These are phyloP conservation scores for Perkinsus chesapeaki DNA, from an alignment of 169 alveolate species.

Conservation along the genomic window DNA sequence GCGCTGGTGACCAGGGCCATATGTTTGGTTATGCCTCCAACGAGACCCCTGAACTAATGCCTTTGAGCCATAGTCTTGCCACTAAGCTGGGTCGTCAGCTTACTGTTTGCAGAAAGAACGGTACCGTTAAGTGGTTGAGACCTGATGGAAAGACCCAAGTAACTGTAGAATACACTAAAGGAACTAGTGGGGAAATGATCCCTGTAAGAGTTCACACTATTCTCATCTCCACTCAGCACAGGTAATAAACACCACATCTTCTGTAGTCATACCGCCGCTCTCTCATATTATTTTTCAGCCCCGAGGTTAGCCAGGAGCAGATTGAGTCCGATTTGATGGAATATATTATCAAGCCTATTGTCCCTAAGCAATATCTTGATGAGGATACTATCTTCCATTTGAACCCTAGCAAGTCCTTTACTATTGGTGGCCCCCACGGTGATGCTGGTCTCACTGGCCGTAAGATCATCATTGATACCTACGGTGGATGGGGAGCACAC, in stretches of 20 bases:
- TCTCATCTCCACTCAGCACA: constrained; percentile 84
- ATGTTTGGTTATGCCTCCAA: constrained; percentile 99
- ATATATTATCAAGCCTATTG: constrained; percentile 84
- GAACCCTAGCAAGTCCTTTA: constrained; percentile 94
- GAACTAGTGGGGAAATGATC: constrained; percentile 61
- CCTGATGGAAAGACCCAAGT: constrained; percentile 99
- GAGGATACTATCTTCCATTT: constrained; percentile 83
- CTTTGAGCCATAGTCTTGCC: constrained; percentile 92
- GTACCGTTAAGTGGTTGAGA: constrained; percentile 82
- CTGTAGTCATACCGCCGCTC: not conserved
- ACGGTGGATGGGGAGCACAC: constrained; percentile 99
- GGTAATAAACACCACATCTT: constrained; percentile 25
- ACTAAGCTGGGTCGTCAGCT: constrained; percentile 82
- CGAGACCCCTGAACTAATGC: constrained; percentile 95
- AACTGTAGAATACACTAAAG: constrained; percentile 69
- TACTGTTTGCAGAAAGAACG: constrained; percentile 84
- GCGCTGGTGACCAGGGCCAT: constrained; percentile 94
- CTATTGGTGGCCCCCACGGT: constrained; percentile 99
- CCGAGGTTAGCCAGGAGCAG: constrained; percentile 33
- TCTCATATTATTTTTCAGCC: constrained; percentile 1
- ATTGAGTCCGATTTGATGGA: constrained; percentile 61
- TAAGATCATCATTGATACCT: constrained; percentile 97
- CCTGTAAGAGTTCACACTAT: constrained; percentile 88
- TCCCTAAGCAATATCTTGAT: constrained; percentile 84
- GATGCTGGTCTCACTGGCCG: constrained; percentile 99